These are phyloP conservation scores for Phalaenopsis aphrodite DNA, from an alignment of 106 monocot species.

Conservation along the genomic window DNA sequence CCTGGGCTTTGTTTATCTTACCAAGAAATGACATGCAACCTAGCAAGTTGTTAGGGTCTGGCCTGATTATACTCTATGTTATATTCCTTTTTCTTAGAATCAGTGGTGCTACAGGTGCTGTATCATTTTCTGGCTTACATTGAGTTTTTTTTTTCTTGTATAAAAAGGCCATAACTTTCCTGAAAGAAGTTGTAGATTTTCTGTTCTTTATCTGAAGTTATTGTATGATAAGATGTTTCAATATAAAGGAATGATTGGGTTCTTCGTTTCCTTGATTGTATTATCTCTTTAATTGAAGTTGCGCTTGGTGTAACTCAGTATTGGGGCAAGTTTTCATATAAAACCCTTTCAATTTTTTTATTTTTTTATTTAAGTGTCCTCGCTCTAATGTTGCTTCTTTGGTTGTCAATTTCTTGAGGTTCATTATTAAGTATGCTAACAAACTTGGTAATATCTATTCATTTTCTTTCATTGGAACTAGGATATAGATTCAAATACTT, in stretches of 20 bases:
- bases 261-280: neutral
- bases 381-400: neutral
- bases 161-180: neutral
- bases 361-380: neutral
- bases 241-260: neutral
- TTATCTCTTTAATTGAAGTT: neutral
- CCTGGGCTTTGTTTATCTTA: slow-evolving; percentile 59
- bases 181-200: neutral
- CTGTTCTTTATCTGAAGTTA: neutral
- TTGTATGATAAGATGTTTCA: neutral
- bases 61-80: slow-evolving; percentile 54
- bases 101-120: slow-evolving; percentile 36
- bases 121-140: slow-evolving; percentile 27
- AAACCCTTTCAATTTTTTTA: neutral
- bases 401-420: neutral
- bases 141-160: neutral
- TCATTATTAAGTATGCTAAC: neutral
- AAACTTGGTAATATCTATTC: neutral
- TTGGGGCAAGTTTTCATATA: neutral
- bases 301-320: neutral
- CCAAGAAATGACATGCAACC: slow-evolving; percentile 55
- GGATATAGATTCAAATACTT: neutral
- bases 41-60: slow-evolving; percentile 53
- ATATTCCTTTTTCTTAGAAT: slow-evolving; percentile 53
- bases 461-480: neutral